Evolutionary conservation across 208 protist genomes (phyloP).

Genomic region (Porcisia deanei): DNA sequence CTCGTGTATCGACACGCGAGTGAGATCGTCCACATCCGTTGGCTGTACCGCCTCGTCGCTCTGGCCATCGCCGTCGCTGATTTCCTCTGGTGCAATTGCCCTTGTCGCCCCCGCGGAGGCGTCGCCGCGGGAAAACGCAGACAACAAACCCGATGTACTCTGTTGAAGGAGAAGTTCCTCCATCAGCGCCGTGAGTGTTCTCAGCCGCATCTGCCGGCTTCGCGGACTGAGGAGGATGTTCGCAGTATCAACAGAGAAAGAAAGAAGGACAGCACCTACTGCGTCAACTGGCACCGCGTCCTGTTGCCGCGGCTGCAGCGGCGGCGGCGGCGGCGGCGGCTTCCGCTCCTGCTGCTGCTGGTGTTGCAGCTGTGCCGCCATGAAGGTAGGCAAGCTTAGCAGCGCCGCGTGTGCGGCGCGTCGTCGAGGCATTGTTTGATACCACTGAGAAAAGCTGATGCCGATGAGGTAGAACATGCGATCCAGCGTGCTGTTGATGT

Average conservation of each 20-base stretch:
- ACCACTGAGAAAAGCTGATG: conserved; percentile 67
- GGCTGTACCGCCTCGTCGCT: not conserved
- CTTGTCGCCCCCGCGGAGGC: not conserved
- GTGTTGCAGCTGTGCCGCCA: conserved; percentile 17
- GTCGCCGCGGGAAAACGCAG: not conserved
- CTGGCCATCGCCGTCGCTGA: conserved; percentile 16
- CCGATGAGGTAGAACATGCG: conserved; percentile 79
- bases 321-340: not conserved
- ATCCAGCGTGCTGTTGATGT: conserved; percentile 79
- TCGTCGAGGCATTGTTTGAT: conserved; percentile 51
- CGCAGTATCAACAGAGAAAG: not conserved
- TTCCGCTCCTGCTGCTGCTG: not conserved
- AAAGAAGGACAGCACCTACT: not conserved
- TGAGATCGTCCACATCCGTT: conserved; percentile 19
- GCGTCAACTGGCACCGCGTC: not conserved
- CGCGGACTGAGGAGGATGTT: not conserved
- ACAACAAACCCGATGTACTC: not conserved
- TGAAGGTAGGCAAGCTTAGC: conserved; percentile 26
- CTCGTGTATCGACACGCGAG: conserved; percentile 19
- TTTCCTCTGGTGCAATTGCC: conserved; percentile 5
- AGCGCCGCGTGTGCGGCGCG: conserved; percentile 28
- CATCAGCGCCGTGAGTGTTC: not conserved
- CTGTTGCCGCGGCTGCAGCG: not conserved
- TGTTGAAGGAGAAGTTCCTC: conserved; percentile 2
- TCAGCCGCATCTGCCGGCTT: conserved; percentile 1